A percentile compares a stretch with the other conserved stretches of the same genome.
Evolutionary conservation across 2,329 filamentous ascomycete genomes (phyloP).

Genomic region (Ophiocordyceps sinensis): DNA sequence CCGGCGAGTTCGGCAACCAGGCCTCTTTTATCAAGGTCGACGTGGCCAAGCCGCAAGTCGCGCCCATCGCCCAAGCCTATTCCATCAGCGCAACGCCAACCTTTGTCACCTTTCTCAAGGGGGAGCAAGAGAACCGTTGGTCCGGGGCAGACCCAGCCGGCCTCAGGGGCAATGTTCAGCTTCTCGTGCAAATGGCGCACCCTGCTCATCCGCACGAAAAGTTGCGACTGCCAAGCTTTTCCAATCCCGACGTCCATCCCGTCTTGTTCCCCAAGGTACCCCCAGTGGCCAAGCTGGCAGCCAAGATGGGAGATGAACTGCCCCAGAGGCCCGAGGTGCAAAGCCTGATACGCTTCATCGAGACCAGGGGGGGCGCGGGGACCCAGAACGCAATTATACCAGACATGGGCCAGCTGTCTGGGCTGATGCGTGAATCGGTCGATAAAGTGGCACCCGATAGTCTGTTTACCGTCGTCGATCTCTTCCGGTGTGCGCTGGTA

Average conservation of each 20-base stretch:
- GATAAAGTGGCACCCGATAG: constrained; percentile 43
- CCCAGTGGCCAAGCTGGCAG: constrained; percentile 65
- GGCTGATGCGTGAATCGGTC: constrained; percentile 42
- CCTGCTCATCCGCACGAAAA: constrained; percentile 63
- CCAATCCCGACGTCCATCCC: constrained; percentile 46
- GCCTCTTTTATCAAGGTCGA: constrained; percentile 73
- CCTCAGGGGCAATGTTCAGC: constrained; percentile 56
- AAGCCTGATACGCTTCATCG: constrained; percentile 57
- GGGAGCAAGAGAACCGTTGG: constrained; percentile 67
- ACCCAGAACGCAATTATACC: constrained; percentile 56
- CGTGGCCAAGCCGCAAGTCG: constrained; percentile 48
- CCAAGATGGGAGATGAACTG: constrained; percentile 52
- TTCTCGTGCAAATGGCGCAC: constrained; percentile 61
- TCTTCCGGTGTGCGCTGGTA: constrained; percentile 62
- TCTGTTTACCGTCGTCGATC: constrained; percentile 73
- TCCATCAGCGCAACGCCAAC: constrained; percentile 68
- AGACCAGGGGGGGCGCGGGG: constrained; percentile 40
- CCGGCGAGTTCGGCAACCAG: constrained; percentile 53
- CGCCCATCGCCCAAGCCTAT: constrained; percentile 50
- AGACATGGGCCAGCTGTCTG: constrained; percentile 49
- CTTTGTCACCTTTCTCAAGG: constrained; percentile 71
- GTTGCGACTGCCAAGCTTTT: constrained; percentile 56
- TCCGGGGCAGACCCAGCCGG: constrained; percentile 55
- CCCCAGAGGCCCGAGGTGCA: constrained; percentile 46
- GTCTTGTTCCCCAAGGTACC: constrained; percentile 67